phyloP scores from a whole-genome alignment of 2,329 filamentous ascomycete species.

The Dothiorella sarmentorum region DNA sequence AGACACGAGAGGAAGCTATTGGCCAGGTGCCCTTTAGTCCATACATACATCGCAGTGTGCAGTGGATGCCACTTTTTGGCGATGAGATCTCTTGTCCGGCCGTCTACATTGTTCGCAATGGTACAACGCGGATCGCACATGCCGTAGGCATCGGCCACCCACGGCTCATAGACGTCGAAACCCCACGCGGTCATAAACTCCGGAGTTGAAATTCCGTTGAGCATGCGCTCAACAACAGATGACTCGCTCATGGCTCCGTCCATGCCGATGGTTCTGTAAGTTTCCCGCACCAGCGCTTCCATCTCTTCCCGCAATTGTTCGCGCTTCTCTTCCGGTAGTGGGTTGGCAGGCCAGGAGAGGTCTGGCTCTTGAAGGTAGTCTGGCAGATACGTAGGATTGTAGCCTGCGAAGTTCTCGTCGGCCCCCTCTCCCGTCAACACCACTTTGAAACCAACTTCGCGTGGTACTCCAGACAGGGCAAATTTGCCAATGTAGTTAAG shows the following conservation, averaged over 20 bases:
- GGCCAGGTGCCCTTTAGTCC: slow-evolving; percentile 25
- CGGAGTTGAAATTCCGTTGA: slow-evolving; percentile 40
- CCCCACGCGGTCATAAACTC: slow-evolving; percentile 35
- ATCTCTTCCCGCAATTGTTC: slow-evolving; percentile 19
- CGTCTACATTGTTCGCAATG: slow-evolving; percentile 32
- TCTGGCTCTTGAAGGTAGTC: slow-evolving; percentile 53
- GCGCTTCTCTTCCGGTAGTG: slow-evolving; percentile 21
- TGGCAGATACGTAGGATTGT: slow-evolving; percentile 41
- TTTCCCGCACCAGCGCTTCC: slow-evolving; percentile 15
- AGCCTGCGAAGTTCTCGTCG: slow-evolving; percentile 56
- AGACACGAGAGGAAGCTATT: slow-evolving; percentile 41
- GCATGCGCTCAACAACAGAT: slow-evolving; percentile 33
- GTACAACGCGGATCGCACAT: slow-evolving; percentile 32
- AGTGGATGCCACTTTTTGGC: slow-evolving; percentile 27
- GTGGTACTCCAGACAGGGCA: slow-evolving; percentile 47
- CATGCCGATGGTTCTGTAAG: slow-evolving; percentile 26
- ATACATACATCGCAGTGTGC: slow-evolving; percentile 27
- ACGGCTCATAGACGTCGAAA: slow-evolving; percentile 35
- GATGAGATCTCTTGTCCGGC: slow-evolving; percentile 30
- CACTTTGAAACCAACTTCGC: slow-evolving; percentile 50
- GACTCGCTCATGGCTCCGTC: slow-evolving; percentile 26
- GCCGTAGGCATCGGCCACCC: slow-evolving; percentile 29
- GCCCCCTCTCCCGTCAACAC: slow-evolving; percentile 53
- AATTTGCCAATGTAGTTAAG: slow-evolving; percentile 53
- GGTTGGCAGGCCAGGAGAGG: slow-evolving; percentile 20